Evolutionary conservation across 352 stramenopile genomes (phyloP), one percentile per base, ranked within the genome.

Genomic region (Phytophthora kernoviae): DNA sequence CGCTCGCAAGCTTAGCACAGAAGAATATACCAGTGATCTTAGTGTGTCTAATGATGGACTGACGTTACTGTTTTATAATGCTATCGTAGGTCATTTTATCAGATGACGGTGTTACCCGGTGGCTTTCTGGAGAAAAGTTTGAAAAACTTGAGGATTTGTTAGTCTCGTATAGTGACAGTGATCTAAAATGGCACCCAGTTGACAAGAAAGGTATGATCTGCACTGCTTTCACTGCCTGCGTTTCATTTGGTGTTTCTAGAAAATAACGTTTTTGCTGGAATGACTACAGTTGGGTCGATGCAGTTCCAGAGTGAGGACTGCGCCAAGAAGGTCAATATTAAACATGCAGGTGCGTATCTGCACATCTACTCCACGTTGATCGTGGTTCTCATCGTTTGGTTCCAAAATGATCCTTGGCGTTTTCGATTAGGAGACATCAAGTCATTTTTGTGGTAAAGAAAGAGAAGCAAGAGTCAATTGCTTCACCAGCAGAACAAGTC

Each of bases 231-330:
- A 5, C 5, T 17, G 18, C 12, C 12, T 15, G 7, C 12, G 6
- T 43, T n/a, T n/a, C n/a, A n/a, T n/a, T n/a, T 43, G 6, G 37
- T 43, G n/a, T 17, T 21, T 11, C 6, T 17, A 8, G 15, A 43
- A 11, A 15, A 18, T 17, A 21, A 43, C n/a, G 12, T 43, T 43
- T 43, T n/a, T n/a, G 11, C 15, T 26, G 36, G 22, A 30, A 30
- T 7, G 9, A 52, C 17, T 65, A 41, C 50, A 94, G 85, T 94
- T 42, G 83, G 86, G 7, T 85, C 75, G 18, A 88, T 72, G 37
- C 81, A 88, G 55, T 93, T 88, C 45, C 83, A 94, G 50, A 84
- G 79, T 34, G 66, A 88, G 63, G 68, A 90, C 20, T 94, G 86
- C 42, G 50, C 81, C 14, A 87, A 87, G 51, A 86, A 90, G 55